phyloP scores from a whole-genome alignment of 768 basidiomycete genomes.

The Rhizopogon vesiculosus region DNA sequence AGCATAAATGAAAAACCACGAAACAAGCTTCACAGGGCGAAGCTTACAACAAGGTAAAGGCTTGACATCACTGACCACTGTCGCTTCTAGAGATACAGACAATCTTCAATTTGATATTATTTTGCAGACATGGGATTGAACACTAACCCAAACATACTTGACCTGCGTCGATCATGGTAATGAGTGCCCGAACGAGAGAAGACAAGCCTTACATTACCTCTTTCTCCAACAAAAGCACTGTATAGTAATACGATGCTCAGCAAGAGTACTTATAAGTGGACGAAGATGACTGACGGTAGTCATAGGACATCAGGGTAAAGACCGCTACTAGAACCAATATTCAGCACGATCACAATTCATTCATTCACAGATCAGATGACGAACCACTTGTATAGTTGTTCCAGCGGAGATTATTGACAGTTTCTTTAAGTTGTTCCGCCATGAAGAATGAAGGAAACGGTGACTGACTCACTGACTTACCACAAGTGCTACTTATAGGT shows the following conservation, averaged over 20 bases:
- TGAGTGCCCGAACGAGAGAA: neutral
- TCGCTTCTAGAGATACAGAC: neutral
- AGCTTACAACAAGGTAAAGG: neutral
- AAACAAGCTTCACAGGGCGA: neutral
- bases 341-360: neutral
- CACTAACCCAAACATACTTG: neutral
- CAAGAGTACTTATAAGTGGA: too few species aligned
- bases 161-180: neutral
- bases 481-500: too few species aligned
- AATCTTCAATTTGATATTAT: neutral
- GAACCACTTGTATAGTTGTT: neutral
- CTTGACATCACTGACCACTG: neutral
- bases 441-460: neutral
- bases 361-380: neutral
- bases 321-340: neutral
- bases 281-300: neutral
- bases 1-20: neutral
- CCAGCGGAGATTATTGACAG: neutral
- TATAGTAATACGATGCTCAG: neutral
- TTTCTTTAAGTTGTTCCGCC: neutral
- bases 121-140: neutral
- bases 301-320: neutral
- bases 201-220: neutral
- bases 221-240: neutral
- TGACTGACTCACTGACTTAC: too few species aligned